phyloP scores from a whole-genome alignment of 129 eudicot species.

The Glebionis coronaria region DNA sequence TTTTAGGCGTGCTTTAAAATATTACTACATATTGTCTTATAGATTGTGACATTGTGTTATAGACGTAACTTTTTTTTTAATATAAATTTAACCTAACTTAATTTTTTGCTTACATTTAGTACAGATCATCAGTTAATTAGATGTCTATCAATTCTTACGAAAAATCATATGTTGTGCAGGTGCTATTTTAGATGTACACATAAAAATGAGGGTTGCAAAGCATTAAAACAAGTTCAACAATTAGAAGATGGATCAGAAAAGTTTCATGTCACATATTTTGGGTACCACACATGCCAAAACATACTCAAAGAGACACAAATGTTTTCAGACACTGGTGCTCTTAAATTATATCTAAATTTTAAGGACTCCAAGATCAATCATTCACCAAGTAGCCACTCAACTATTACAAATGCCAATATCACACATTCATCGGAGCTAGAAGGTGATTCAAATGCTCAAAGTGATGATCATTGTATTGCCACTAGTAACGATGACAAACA shows the following conservation, averaged over 20 bases:
- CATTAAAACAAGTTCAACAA: constrained; percentile 58
- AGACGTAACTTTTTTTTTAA: too few relatives aligned
- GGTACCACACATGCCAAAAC: constrained; percentile 49
- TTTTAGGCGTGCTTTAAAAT: too few relatives aligned
- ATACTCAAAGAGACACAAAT: constrained; percentile 7
- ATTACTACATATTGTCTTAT: too few relatives aligned
- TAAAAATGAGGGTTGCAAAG: constrained; percentile 53
- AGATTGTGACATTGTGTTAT: too few relatives aligned
- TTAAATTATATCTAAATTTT: constrained; percentile 12
- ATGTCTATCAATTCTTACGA: background rate
- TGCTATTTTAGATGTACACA: constrained; percentile 65
- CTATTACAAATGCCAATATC: constrained; percentile 14
- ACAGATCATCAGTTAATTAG: too few relatives aligned
- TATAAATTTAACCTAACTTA: too few relatives aligned
- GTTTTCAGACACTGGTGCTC: constrained; percentile 16
- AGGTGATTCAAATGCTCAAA: constrained; percentile 26
- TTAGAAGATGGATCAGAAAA: constrained; percentile 33
- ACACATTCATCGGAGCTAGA: constrained; percentile 21
- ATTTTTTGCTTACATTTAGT: too few relatives aligned
- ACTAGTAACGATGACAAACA: background rate
- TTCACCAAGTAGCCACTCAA: constrained; percentile 28
- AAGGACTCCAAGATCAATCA: constrained; percentile 4
- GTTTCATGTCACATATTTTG: constrained; percentile 51
- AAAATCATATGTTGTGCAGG: constrained; percentile 26
- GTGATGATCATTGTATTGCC: constrained; percentile 2